Evolutionary conservation across 148 eudicot species (phyloP).

Genomic region (Suaeda aralocaspica): DNA sequence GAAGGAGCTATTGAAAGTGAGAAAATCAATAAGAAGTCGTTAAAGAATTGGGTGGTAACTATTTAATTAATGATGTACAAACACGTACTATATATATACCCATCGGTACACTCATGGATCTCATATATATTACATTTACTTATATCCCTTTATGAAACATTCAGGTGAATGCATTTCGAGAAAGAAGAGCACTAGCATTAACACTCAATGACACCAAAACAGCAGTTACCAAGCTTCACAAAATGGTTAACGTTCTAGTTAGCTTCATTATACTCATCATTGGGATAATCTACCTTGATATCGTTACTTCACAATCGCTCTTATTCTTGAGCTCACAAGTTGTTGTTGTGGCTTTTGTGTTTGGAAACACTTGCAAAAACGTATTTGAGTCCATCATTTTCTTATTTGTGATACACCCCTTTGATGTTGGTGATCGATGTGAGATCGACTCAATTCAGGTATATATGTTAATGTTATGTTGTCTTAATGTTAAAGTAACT

Average conservation of each 20-base stretch:
- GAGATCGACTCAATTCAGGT: slow-evolving; percentile 83
- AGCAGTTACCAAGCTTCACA: slow-evolving; percentile 75
- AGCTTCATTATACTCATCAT: slow-evolving; percentile 35
- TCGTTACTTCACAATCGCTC: slow-evolving; percentile 46
- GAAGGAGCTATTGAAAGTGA: slow-evolving; percentile 55
- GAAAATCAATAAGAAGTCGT: slow-evolving; percentile 52
- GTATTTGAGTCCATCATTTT: slow-evolving; percentile 74
- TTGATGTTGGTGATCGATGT: slow-evolving; percentile 80
- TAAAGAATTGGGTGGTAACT: slow-evolving; percentile 83
- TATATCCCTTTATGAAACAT: too few species aligned
- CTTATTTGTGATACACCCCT: slow-evolving; percentile 75
- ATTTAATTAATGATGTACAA: background rate
- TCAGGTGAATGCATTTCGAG: slow-evolving; percentile 69
- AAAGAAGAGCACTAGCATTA: slow-evolving; percentile 70
- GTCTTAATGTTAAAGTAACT: too few species aligned
- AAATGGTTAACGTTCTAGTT: slow-evolving; percentile 61
- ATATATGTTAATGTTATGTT: background rate
- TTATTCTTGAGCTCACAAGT: slow-evolving; percentile 64
- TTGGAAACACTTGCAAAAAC: slow-evolving; percentile 81
- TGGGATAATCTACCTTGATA: slow-evolving; percentile 40
- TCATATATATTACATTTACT: background rate
- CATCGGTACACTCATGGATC: background rate
- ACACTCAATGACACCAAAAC: slow-evolving; percentile 79
- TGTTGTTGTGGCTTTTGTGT: slow-evolving; percentile 67
- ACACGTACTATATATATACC: background rate